These are phyloP conservation scores for Stachybotrys chartarum DNA, from an alignment of 2,329 filamentous ascomycete species.

Conservation along the genomic window DNA sequence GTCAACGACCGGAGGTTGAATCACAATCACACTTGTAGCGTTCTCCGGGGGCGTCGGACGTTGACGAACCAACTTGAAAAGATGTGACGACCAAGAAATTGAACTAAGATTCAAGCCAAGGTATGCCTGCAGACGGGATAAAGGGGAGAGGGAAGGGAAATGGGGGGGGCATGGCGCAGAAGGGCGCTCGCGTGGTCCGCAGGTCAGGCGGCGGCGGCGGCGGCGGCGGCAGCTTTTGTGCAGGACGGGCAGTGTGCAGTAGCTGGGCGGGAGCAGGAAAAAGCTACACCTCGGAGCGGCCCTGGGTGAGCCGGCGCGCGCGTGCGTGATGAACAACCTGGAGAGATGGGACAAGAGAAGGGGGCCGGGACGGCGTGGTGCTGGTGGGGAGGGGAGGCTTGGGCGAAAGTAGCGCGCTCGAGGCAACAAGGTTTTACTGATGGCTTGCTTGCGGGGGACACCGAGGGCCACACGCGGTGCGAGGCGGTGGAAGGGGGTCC, in stretches of 20 bases:
- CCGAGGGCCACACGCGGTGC: too few species aligned
- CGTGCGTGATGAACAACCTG: too few species aligned
- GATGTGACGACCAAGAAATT: not conserved
- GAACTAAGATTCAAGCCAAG: too few species aligned
- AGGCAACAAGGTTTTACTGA: not conserved
- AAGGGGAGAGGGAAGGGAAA: too few species aligned
- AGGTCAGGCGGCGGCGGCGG: not conserved
- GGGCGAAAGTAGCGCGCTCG: too few species aligned
- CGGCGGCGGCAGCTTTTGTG: not conserved
- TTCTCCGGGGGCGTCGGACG: too few species aligned
- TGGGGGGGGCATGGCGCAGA: not conserved
- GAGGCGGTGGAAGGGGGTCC: too few species aligned
- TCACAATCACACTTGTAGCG: not conserved
- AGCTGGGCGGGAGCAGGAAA: not conserved
- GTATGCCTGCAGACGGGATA: too few species aligned
- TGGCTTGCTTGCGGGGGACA: not conserved
- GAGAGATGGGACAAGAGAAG: too few species aligned
- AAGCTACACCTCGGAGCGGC: not conserved
- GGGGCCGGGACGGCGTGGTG: too few species aligned
- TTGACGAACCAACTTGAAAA: not conserved
- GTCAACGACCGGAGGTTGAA: not conserved
- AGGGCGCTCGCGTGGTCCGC: not conserved
- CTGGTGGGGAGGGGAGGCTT: too few species aligned
- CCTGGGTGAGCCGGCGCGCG: not conserved
- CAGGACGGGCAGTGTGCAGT: not conserved